Percentiles rank a stretch among this genome's conserved stretches.
These are phyloP conservation scores for Detonula confervacea DNA, from an alignment of 352 stramenopile genomes.

Conservation along the genomic window DNA sequence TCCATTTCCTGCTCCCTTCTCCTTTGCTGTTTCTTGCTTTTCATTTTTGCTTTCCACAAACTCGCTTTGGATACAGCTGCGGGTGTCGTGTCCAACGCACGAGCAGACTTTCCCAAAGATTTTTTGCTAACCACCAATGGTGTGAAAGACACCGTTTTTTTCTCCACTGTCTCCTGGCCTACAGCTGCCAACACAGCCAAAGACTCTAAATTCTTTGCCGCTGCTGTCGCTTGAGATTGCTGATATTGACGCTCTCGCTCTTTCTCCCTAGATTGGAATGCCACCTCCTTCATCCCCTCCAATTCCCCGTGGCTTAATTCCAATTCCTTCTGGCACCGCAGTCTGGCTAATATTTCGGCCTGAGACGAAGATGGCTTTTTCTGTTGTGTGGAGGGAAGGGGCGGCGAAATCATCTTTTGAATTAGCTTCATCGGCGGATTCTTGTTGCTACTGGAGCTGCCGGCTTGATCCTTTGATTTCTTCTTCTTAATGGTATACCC, in stretches of 20 bases:
- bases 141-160: not conserved
- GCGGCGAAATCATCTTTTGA: too few relatives aligned
- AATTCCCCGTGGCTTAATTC: too few relatives aligned
- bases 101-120: slow-evolving; percentile 6
- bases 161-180: not conserved
- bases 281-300: not conserved
- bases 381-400: too few relatives aligned
- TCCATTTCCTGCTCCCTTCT: not conserved
- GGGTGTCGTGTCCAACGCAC: slow-evolving; percentile 1
- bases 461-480: too few relatives aligned
- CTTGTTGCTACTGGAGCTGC: too few relatives aligned
- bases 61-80: too few relatives aligned
- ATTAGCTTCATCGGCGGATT: too few relatives aligned
- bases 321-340: too few relatives aligned
- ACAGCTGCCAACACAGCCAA: too few relatives aligned
- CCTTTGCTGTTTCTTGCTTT: not conserved
- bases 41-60: not conserved
- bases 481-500: too few relatives aligned
- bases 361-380: too few relatives aligned
- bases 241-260: not conserved
- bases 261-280: not conserved
- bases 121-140: not conserved
- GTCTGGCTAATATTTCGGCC: too few relatives aligned
- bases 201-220: not conserved
- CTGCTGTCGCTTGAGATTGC: not conserved